Percentiles rank a stretch among this genome's conserved stretches.
Evolutionary conservation across 1,139 yeast genomes (phyloP).

Genomic region (Trichomonascaceae sp.): DNA sequence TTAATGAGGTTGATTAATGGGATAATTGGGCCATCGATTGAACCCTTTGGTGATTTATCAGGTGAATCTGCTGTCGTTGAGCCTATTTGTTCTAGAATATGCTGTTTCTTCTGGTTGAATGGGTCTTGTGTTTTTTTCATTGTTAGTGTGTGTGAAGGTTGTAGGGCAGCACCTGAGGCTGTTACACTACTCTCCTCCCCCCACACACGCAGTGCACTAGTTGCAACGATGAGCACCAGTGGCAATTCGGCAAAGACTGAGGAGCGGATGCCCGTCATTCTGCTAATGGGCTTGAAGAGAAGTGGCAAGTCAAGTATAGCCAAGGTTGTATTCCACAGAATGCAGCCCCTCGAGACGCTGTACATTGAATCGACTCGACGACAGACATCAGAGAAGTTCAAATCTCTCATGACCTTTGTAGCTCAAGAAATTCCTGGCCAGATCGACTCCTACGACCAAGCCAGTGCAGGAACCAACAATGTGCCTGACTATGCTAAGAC

Average conservation of each 20-base stretch:
- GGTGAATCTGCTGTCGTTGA: constrained; percentile 33
- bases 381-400: constrained; percentile 44
- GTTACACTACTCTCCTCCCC: too few relatives aligned
- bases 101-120: constrained; percentile 54
- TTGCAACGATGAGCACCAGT: too few relatives aligned
- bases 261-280: constrained; percentile 26
- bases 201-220: too few relatives aligned
- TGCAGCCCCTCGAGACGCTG: constrained; percentile 90
- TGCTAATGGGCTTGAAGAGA: constrained; percentile 71
- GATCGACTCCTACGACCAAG: constrained; percentile 72
- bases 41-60: constrained; percentile 77
- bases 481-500: constrained; percentile 56
- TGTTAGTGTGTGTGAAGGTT: too few relatives aligned
- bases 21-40: constrained; percentile 56
- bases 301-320: constrained; percentile 83
- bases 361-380: constrained; percentile 83
- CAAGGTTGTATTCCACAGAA: constrained; percentile 88
- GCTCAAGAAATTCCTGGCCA: constrained; percentile 98
- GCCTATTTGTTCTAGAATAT: constrained; percentile 43
- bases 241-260: too few relatives aligned
- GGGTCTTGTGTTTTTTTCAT: constrained; percentile 3
- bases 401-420: constrained; percentile 69
- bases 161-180: neutral
- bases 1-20: constrained; percentile 64
- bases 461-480: neutral